Evolutionary conservation across 2,329 filamentous ascomycete genomes (phyloP), one percentile per base, ranked within the genome.

Genomic region (Mycosphaerelloides madeirae): DNA sequence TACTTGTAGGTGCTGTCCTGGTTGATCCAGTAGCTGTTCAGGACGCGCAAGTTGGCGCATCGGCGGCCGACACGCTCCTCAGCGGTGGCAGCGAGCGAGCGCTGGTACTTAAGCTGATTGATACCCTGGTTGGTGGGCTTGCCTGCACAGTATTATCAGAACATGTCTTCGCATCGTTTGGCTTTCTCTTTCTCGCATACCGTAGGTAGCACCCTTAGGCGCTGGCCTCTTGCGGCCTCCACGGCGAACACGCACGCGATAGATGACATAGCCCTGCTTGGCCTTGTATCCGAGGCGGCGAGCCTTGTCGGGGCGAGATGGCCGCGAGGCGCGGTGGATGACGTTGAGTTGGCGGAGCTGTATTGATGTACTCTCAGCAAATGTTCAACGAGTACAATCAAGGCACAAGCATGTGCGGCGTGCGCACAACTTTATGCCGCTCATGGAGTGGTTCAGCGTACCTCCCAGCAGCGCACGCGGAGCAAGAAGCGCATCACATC

Each of bases 11-110:
- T 98, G 53, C 90, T 96, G 81, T 98, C 93, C 83, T 97, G 89
- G 87, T 98, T 98, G 81, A 98, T 88, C 94, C 94, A 98, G 90
- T 98, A 98, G 57, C 91, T 97, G 87, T 98, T 98, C 69, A 98
- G 86, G 70, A 98, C 93, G 71, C 93, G 89, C 74, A 98, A 78
- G 80, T 98, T 98, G 77, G 90, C 89, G 80, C 90, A 96, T 73
- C 91, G 90, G 75, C 90, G 90, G 69, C 94, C 93, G 71, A 98
- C 91, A 86, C 93, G 93, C 85, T 98, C 93, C 82, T 98, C 94
- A 66, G 94, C 94, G 66, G 93, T 98, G 66, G 91, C 81, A 75
- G 85, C 86, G 73, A 97, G 90, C 62, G 93, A 97, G 74, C 91
- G 88, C 84, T 98, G 94, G 86, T 97, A 98, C 84, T 98, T 98